phyloP scores from a whole-genome alignment of 148 eudicot genomes.

The Fallopia convolvulus region DNA sequence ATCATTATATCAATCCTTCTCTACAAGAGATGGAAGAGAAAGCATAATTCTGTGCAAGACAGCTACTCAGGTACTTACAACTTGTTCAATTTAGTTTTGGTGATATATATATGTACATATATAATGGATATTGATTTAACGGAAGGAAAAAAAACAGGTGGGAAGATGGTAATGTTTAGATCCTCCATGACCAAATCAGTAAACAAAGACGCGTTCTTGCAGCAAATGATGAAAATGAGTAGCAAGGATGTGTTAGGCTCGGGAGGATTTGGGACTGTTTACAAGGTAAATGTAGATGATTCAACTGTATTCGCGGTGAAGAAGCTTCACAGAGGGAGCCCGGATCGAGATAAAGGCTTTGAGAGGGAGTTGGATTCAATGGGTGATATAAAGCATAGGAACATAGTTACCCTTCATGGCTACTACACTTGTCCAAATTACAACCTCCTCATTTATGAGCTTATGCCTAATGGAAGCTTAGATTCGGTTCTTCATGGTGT shows the following conservation, averaged over 20 bases:
- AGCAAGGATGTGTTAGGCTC: conserved; percentile 81
- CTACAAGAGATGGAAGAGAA: conserved; percentile 75
- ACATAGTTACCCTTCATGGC: conserved; percentile 77
- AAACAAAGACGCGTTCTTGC: conserved; percentile 44
- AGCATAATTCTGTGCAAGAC: conserved; percentile 49
- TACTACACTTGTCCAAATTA: conserved; percentile 72
- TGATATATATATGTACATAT: neutral
- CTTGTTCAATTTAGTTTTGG: neutral
- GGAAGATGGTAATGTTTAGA: conserved; percentile 75
- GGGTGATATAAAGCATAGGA: conserved; percentile 90
- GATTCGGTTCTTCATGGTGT: conserved; percentile 64
- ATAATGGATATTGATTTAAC: neutral
- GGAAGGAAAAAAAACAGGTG: conserved; percentile 41
- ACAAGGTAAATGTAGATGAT: conserved; percentile 50
- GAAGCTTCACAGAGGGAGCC: conserved; percentile 53
- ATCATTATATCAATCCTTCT: conserved; percentile 48
- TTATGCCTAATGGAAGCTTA: conserved; percentile 86
- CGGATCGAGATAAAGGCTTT: conserved; percentile 73
- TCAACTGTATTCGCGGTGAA: conserved; percentile 62
- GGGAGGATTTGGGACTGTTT: conserved; percentile 89
- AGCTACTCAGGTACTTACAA: conserved; percentile 38
- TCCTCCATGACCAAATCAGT: conserved; percentile 47
- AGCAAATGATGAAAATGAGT: conserved; percentile 58
- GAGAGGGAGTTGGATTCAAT: conserved; percentile 89
- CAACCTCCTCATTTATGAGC: conserved; percentile 82